A percentile compares a stretch with the other conserved stretches of the same genome.
These are phyloP conservation scores for Shiraia bambusicola DNA, from an alignment of 2,329 filamentous ascomycete species.

Conservation along the genomic window DNA sequence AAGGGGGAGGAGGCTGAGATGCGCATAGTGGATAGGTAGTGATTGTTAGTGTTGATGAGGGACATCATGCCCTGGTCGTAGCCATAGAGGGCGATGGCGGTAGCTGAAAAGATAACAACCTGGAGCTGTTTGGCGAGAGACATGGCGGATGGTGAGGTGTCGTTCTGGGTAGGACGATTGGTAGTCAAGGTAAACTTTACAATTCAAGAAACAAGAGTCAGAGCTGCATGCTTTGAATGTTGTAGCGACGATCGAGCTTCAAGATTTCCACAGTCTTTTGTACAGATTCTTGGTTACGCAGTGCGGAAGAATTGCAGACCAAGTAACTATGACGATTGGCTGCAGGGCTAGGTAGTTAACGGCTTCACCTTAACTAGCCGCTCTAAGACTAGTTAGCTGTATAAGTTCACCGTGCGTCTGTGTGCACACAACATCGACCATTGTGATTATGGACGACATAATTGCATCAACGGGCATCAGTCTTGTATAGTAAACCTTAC, in stretches of 20 bases:
- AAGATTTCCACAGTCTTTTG: background rate
- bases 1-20: slow-evolving; percentile 53
- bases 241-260: background rate
- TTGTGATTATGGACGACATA: too few relatives aligned
- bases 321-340: slow-evolving; percentile 19
- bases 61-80: slow-evolving; percentile 54
- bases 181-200: too few relatives aligned
- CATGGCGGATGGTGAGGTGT: slow-evolving; percentile 3
- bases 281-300: slow-evolving; percentile 18
- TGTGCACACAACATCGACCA: background rate
- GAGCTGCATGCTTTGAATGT: background rate
- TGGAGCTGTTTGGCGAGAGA: slow-evolving; percentile 31
- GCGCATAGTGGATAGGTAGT: slow-evolving; percentile 61
- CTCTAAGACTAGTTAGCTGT: slow-evolving; percentile 15
- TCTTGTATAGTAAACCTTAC: too few relatives aligned
- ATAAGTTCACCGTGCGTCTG: slow-evolving; percentile 6
- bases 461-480: too few relatives aligned
- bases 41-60: slow-evolving; percentile 56
- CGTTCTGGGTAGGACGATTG: too few relatives aligned
- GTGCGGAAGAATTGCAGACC: slow-evolving; percentile 5
- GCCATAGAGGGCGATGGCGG: slow-evolving; percentile 58
- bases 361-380: slow-evolving; percentile 10
- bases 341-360: slow-evolving; percentile 12
- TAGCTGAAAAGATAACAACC: slow-evolving; percentile 56
- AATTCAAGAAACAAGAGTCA: background rate